Base-by-base conservation (phyloP, 306 rosid genomes). In the Styphnolobium japonicum region DNA sequence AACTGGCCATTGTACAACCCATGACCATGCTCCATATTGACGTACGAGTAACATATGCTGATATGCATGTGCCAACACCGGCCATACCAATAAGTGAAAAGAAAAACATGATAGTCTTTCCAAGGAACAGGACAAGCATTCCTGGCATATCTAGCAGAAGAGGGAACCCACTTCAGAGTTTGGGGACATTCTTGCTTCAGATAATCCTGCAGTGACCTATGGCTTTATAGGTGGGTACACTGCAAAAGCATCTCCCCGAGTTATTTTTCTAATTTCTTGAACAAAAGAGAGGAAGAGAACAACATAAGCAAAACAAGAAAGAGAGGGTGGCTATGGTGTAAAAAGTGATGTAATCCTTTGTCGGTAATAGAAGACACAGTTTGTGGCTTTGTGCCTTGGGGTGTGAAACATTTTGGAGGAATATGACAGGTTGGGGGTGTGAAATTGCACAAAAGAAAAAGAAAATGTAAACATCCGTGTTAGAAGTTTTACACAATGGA, bases 101-200 rank as follows among this genome's bases (percentile, higher is more conserved):
- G 78, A 81, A 78, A 71, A 80, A 29, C 39, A 16, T 22, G 45
- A 7, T 22, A 51, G 36, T 53, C 69, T 72, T 61, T 73, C 89
- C 92, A 88, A 45, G 93, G 91, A 85, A 85, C 89, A 37, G 86
- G 85, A 56, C 89, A 87, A 45, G 93, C 87, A 80, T 89, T 88
- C 84, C 82, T 76, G 10, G 91, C 77, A 85, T 84, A 87, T 84
- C 92, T 91, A 37, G 88, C 82, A 57, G 93, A 83, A 31, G 90
- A 83, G 0, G 91, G 85, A 40, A 83, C 46, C 51, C 86, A 84
- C 69, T 84, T 86, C 45, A 84, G 36, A 77, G 75, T 81, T 49
- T 85, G 87, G n/a, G 88, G 91, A 79, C 66, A 87, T 75, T 87
- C 97, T 15, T 69, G 90, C 87, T 85, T 86, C 83, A 70, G 86